Percentiles rank a stretch among this genome's conserved stretches.
These are phyloP conservation scores for Lichtheimia ornata DNA, from an alignment of 371 early-diverging fungal genomes.

Conservation along the genomic window DNA sequence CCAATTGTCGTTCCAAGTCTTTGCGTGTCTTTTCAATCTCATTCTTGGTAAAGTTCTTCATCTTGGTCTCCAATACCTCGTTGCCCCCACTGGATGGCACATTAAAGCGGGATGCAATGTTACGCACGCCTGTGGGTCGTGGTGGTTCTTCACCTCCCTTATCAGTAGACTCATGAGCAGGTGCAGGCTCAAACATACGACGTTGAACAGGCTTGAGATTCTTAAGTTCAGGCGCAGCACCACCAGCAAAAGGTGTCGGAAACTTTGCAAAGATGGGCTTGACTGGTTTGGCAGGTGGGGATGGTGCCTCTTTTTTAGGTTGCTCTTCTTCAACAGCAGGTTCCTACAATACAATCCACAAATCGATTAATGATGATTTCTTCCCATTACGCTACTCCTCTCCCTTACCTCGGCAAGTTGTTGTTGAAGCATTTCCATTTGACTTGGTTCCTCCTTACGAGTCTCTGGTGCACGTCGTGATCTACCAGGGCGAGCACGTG, in stretches of 20 bases:
- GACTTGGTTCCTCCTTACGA: constrained; percentile 38
- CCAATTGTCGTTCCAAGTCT: constrained; percentile 44
- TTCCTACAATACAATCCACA: not conserved
- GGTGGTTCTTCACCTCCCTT: constrained; percentile 29
- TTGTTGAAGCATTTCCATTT: constrained; percentile 43
- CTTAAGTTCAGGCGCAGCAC: constrained; percentile 37
- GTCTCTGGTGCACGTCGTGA: constrained; percentile 32
- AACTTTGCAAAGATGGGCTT: constrained; percentile 70
- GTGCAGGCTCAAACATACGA: constrained; percentile 43
- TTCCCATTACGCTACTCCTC: not conserved
- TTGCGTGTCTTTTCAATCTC: constrained; percentile 57
- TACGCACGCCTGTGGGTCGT: constrained; percentile 56
- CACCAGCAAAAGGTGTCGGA: constrained; percentile 63
- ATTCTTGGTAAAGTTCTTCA: constrained; percentile 60
- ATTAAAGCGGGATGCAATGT: constrained; percentile 56
- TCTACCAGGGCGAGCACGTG: constrained; percentile 27
- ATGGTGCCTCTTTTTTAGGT: constrained; percentile 21
- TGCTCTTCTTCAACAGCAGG: constrained; percentile 19
- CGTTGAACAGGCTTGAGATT: constrained; percentile 46
- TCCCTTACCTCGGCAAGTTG: constrained; percentile 30
- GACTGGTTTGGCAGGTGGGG: constrained; percentile 57
- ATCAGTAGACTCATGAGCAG: constrained; percentile 19
- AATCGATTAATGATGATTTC: not conserved
- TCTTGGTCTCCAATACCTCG: constrained; percentile 58
- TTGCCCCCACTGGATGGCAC: constrained; percentile 45